These are phyloP conservation scores for Knoxdaviesia proteae DNA, from an alignment of 2,329 filamentous ascomycete species.

Conservation along the genomic window DNA sequence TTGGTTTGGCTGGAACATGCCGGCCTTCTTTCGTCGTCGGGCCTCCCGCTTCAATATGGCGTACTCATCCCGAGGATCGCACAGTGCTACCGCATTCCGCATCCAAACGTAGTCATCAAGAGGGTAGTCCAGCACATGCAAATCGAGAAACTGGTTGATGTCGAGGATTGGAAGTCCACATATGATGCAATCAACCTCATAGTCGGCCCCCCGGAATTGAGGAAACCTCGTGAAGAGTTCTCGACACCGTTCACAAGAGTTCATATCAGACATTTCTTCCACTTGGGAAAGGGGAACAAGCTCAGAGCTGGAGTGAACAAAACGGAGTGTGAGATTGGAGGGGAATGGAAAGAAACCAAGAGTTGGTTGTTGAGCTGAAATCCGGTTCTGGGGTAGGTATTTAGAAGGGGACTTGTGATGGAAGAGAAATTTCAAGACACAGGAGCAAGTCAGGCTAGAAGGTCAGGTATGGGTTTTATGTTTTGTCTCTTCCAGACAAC, in stretches of 20 bases:
- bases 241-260: background rate
- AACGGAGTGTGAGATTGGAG: too few relatives aligned
- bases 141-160: background rate
- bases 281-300: too few relatives aligned
- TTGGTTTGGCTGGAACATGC: background rate
- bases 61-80: background rate
- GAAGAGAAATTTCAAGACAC: too few relatives aligned
- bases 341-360: too few relatives aligned
- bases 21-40: background rate
- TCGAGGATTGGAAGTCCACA: constrained; percentile 1
- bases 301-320: too few relatives aligned
- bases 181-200: background rate
- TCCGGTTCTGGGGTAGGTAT: too few relatives aligned
- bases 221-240: background rate
- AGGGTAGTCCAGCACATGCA: too few relatives aligned
- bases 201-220: background rate
- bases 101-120: background rate
- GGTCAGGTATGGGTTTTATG: too few relatives aligned
- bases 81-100: background rate
- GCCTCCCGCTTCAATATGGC: background rate
- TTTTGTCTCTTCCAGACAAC: too few relatives aligned
- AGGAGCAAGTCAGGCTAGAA: too few relatives aligned
- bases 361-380: too few relatives aligned
- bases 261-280: background rate
- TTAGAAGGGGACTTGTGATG: too few relatives aligned